A percentile compares a stretch with the other conserved stretches of the same genome.
Evolutionary conservation across 2,329 filamentous ascomycete species (phyloP).

Genomic region (Ceratocystis destructans): DNA sequence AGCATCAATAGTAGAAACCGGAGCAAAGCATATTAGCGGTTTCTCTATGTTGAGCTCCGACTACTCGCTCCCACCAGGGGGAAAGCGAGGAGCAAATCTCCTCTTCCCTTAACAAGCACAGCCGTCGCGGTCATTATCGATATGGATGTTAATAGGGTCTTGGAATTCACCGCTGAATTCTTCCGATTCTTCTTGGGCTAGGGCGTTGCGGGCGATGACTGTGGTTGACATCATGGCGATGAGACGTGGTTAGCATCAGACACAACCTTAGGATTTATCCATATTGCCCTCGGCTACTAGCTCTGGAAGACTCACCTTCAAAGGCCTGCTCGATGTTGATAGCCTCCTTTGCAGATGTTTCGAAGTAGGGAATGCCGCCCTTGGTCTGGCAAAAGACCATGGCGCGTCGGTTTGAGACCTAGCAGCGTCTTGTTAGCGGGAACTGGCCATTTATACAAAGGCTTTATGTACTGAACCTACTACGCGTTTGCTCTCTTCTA

Average conservation of each 20-base stretch:
- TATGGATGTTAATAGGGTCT: slow-evolving; percentile 95
- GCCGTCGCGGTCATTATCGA: slow-evolving; percentile 83
- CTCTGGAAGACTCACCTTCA: slow-evolving; percentile 38
- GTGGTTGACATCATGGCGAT: not conserved
- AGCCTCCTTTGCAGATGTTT: slow-evolving; percentile 97
- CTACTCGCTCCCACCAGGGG: not conserved
- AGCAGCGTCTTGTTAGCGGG: not conserved
- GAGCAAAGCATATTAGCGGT: no score
- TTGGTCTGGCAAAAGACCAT: slow-evolving; percentile 97
- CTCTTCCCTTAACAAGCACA: slow-evolving; percentile 61
- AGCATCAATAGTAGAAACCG: not conserved
- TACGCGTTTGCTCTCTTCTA: slow-evolving; percentile 93
- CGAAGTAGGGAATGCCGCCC: slow-evolving; percentile 94
- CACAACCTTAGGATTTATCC: no score
- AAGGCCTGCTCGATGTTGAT: slow-evolving; percentile 85
- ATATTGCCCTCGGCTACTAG: no score
- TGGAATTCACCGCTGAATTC: slow-evolving; percentile 96
- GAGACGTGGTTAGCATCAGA: not conserved
- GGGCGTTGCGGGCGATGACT: slow-evolving; percentile 93
- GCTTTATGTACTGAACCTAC: slow-evolving; percentile 29
- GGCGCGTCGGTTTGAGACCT: slow-evolving; percentile 90
- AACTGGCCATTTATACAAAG: not conserved
- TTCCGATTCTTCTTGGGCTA: slow-evolving; percentile 93
- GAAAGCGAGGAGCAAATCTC: not conserved
- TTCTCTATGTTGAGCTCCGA: no score